phyloP scores from a whole-genome alignment of 1,139 yeast genomes.

The Yamadazyma buinensis region DNA sequence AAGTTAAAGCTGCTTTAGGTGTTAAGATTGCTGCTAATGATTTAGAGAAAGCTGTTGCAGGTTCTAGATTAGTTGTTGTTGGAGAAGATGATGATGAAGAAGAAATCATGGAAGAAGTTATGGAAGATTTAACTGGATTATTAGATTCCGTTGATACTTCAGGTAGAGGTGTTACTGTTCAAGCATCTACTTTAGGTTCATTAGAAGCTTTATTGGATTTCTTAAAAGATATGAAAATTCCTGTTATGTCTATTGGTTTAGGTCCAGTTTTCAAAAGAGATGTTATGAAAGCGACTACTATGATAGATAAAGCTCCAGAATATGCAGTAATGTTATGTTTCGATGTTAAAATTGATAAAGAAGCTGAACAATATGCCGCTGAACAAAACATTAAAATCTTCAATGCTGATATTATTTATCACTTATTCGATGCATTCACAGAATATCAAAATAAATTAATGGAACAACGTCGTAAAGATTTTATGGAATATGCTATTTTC shows the following conservation, averaged over 20 bases:
- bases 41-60: constrained; percentile 97
- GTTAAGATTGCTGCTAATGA: constrained; percentile 98
- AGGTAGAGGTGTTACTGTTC: constrained; percentile 97
- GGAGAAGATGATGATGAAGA: constrained; percentile 98
- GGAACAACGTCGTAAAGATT: constrained; percentile 88
- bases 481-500: constrained; percentile 84
- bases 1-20: constrained; percentile 98
- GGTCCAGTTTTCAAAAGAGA: constrained; percentile 98
- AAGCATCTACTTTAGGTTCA: constrained; percentile 97
- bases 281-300: constrained; percentile 94
- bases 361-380: constrained; percentile 95
- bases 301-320: constrained; percentile 96
- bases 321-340: constrained; percentile 96
- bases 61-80: constrained; percentile 91
- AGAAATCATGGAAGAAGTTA: constrained; percentile 94
- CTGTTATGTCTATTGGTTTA: constrained; percentile 96
- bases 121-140: constrained; percentile 96
- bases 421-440: constrained; percentile 90
- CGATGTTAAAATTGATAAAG: constrained; percentile 95
- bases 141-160: constrained; percentile 91
- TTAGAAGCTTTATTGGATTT: constrained; percentile 94
- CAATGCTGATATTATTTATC: constrained; percentile 95
- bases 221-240: constrained; percentile 97
- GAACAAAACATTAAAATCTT: constrained; percentile 90
- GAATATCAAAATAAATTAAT: constrained; percentile 85